Conservation (phyloP, 2,329 filamentous ascomycete species). For the Sporothrix protearum region DNA sequence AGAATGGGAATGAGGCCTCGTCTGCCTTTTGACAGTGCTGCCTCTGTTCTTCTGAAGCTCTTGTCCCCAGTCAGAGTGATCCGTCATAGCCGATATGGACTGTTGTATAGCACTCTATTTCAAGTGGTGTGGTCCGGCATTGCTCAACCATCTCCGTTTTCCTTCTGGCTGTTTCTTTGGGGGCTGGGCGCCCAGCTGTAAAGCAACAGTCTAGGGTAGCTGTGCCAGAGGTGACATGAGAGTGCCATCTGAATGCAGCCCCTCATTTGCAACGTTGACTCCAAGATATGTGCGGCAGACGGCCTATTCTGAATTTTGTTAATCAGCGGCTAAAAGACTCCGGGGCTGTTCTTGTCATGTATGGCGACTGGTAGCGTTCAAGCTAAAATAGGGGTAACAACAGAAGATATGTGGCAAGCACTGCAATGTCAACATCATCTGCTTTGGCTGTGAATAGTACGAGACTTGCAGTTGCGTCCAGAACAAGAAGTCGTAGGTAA, state of each 20-base stretch:
- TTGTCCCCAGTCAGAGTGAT: background rate
- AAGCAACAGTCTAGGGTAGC: background rate
- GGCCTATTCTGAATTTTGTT: too few species aligned
- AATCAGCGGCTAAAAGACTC: background rate
- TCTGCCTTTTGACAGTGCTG: background rate
- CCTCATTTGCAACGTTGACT: conserved; percentile 15
- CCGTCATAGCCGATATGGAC: background rate
- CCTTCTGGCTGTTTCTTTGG: background rate
- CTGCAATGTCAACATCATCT: too few species aligned
- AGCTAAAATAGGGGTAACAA: background rate
- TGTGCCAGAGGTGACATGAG: background rate
- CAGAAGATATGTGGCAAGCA: background rate
- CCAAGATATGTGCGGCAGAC: background rate
- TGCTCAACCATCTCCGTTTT: background rate
- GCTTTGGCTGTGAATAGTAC: too few species aligned
- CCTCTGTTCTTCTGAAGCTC: background rate
- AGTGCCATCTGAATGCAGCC: background rate
- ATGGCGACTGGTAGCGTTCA: background rate
- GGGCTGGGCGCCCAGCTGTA: background rate
- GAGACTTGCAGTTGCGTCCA: too few species aligned
- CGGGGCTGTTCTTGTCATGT: background rate
- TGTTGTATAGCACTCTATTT: conserved; percentile 6
- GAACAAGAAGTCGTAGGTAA: too few species aligned
- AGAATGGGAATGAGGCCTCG: too few species aligned
- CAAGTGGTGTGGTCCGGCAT: background rate